Base-by-base conservation (phyloP, 2,329 filamentous ascomycete species). In the Fusarium newnesense region DNA sequence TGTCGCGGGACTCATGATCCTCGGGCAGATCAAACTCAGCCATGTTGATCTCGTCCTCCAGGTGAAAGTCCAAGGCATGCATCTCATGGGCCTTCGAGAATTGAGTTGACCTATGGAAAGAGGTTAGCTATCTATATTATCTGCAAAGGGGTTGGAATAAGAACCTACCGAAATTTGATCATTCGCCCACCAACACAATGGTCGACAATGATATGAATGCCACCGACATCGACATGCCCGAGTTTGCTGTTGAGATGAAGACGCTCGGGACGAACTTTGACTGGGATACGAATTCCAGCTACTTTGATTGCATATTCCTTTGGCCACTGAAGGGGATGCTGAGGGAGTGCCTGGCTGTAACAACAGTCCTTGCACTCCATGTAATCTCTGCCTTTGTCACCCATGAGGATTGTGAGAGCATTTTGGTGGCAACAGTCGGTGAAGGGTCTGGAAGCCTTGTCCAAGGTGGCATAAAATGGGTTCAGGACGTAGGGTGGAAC, bases 121-220 rank as follows among this genome's bases (percentile, higher is more conserved):
- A 19, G 40, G 28, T 74, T 50, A 74, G 64, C 21, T 26, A 60
- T n/a, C n/a, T 3, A 24, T 24, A 24, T 5, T 42, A 18, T 16
- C 3, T 19, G 19, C 21, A 7, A 28, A 42, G 34, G 15, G 43
- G 19, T 28, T 13, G 36, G 30, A 4, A 7, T 47, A 24, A 12
- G 49, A 59, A 73, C 68, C 58, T 58, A 70, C 72, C 60, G 49
- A 46, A 74, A 73, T 39, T 69, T 74, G 58, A 75, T 64, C 50
- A 75, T 30, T 7, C n/a, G 10, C 13, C 28, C 21, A 4, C 8
- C 9, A 16, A 19, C 26, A 44, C 69, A 75, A n/a, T 26, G 18
- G 40, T 74, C 72, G 11, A 74, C 60, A 18, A 75, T 34, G 15
- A 75, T 42, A 21, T 74, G 72, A 19, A 74, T 49, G 4, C 71